Percentiles rank a stretch among this genome's conserved stretches.
These are phyloP conservation scores for Starmerella kuoi DNA, from an alignment of 805 yeast species.

Conservation along the genomic window DNA sequence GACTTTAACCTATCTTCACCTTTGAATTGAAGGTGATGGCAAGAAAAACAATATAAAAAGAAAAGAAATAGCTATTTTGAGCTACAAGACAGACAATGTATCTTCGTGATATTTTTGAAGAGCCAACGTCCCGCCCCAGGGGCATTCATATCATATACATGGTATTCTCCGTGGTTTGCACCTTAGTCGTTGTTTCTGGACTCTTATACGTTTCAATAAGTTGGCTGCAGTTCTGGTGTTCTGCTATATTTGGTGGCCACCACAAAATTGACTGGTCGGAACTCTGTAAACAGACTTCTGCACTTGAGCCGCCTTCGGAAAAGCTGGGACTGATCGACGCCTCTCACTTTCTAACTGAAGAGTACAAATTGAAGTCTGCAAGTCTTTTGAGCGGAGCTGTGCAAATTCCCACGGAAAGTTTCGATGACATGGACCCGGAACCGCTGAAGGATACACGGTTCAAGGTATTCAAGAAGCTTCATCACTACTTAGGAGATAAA, in stretches of 20 bases:
- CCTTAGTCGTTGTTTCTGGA: background rate
- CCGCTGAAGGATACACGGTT: constrained; percentile 43
- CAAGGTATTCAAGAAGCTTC: constrained; percentile 38
- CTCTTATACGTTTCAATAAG: background rate
- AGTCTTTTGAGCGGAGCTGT: constrained; percentile 37
- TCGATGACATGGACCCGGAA: constrained; percentile 38
- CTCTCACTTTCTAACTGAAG: constrained; percentile 8
- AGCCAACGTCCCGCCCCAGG: too few relatives aligned
- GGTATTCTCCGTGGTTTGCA: background rate
- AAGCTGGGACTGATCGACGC: constrained; percentile 2
- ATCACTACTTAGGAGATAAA: constrained; percentile 38
- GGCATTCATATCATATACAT: background rate
- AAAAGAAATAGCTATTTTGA: too few relatives aligned
- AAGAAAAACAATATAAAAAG: too few relatives aligned
- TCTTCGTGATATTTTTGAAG: too few relatives aligned
- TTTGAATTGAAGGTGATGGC: too few relatives aligned
- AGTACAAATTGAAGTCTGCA: constrained; percentile 14
- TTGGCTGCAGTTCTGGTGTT: constrained; percentile 4
- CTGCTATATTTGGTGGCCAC: background rate
- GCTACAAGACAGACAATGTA: too few relatives aligned
- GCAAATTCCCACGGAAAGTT: constrained; percentile 50
- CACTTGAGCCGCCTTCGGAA: constrained; percentile 5
- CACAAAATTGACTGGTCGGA: background rate
- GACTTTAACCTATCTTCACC: too few relatives aligned
- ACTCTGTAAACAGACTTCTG: constrained; percentile 12